Conservation (phyloP, 176 grass and related monocot genomes). For the Sorghum bicolor region Sorghum_bicolor_NCBIv3 NC_012879.2:2098001-2098500, state of each 20-base stretch:
- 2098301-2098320: constrained; percentile 39
- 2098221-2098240: constrained; percentile 28
- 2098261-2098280: constrained; percentile 26
- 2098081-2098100: constrained; percentile 29
- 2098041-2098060: constrained; percentile 46
- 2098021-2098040: constrained; percentile 61
- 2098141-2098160: constrained; percentile 62
- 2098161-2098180: constrained; percentile 59
- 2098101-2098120: background rate
- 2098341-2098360: constrained; percentile 35
- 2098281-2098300: constrained; percentile 30
- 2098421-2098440: constrained; percentile 15
- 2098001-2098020: constrained; percentile 54
- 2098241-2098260: constrained; percentile 41
- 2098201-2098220: constrained; percentile 26
- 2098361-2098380: constrained; percentile 32
- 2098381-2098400: constrained; percentile 30
- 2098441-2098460: constrained; percentile 39
- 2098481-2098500: constrained; percentile 30
- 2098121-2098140: constrained; percentile 7
- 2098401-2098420: constrained; percentile 25
- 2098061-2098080: constrained; percentile 46
- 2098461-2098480: constrained; percentile 10
- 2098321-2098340: constrained; percentile 35
- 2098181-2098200: constrained; percentile 40